These are phyloP conservation scores for Acephala macrosclerotiorum DNA, from an alignment of 2,329 filamentous ascomycete genomes.

Conservation along the genomic window DNA sequence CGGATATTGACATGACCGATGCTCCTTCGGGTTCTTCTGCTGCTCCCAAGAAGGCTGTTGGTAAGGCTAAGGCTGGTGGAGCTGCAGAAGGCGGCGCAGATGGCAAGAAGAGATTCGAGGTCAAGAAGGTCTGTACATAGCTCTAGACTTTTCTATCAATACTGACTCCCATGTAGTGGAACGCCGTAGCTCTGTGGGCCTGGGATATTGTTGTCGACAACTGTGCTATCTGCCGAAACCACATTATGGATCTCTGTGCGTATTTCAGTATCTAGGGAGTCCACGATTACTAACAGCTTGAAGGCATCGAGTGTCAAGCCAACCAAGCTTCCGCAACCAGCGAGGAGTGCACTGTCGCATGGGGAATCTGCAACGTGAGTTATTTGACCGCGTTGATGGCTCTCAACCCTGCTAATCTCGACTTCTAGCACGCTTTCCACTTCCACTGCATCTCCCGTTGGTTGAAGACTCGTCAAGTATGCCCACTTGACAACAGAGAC, in stretches of 20 bases:
- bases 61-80: conserved; percentile 56
- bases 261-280: conserved; percentile 22
- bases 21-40: conserved; percentile 64
- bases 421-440: conserved; percentile 89
- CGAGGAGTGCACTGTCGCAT: conserved; percentile 97
- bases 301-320: conserved; percentile 96
- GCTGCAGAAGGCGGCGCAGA: conserved; percentile 61
- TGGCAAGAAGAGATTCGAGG: conserved; percentile 94
- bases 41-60: conserved; percentile 60
- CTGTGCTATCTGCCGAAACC: conserved; percentile 98
- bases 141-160: background rate
- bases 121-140: conserved; percentile 81
- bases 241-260: conserved; percentile 98
- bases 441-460: conserved; percentile 99
- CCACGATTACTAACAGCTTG: conserved; percentile 23
- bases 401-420: conserved; percentile 12
- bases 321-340: conserved; percentile 97
- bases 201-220: conserved; percentile 99
- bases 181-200: conserved; percentile 96
- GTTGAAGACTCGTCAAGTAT: conserved; percentile 99
- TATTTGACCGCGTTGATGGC: background rate
- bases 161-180: conserved; percentile 72
- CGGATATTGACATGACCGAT: conserved; percentile 97
- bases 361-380: conserved; percentile 98
- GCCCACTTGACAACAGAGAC: conserved; percentile 95